These are phyloP conservation scores for Populus hybrid DNA, from an alignment of 441 rosid genomes.

Conservation along the genomic window DNA sequence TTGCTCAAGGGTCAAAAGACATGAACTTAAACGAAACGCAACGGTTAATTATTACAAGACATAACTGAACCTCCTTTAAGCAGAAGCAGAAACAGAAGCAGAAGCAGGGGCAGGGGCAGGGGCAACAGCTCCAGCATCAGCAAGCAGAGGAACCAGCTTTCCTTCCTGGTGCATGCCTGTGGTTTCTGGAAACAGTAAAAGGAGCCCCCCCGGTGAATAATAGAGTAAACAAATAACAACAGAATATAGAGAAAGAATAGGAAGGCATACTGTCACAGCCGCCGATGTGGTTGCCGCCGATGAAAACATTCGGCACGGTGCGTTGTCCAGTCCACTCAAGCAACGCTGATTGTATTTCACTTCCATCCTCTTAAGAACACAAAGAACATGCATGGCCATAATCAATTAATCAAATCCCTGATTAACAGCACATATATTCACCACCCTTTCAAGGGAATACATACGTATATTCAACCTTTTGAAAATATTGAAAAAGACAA, in stretches of 20 bases:
- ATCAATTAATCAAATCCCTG: neutral
- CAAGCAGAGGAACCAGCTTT: slow-evolving; percentile 66
- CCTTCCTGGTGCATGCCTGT: slow-evolving; percentile 44
- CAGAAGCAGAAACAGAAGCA: slow-evolving; percentile 42
- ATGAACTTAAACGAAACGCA: neutral
- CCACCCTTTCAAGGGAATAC: neutral
- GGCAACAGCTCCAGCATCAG: slow-evolving; percentile 57
- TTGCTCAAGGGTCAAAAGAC: neutral
- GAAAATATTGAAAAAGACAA: neutral
- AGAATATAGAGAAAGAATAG: neutral
- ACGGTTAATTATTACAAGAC: slow-evolving; percentile 5
- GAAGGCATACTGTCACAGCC: slow-evolving; percentile 43
- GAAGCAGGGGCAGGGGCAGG: slow-evolving; percentile 53
- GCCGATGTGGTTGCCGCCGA: slow-evolving; percentile 61
- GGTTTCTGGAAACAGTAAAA: slow-evolving; percentile 32
- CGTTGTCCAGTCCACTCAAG: slow-evolving; percentile 53
- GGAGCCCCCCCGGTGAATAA: neutral
- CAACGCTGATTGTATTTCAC: slow-evolving; percentile 47
- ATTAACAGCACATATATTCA: too few species aligned
- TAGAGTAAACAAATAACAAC: neutral
- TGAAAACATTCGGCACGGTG: slow-evolving; percentile 62
- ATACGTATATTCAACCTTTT: too few species aligned
- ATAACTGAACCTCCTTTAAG: slow-evolving; percentile 19
- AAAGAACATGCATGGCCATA: neutral
- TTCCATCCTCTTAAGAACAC: slow-evolving; percentile 53